Percentiles rank a stretch among this genome's conserved stretches.
These are phyloP conservation scores for Wickerhamomyces chambardii DNA, from an alignment of 805 yeast species.

Conservation along the genomic window DNA sequence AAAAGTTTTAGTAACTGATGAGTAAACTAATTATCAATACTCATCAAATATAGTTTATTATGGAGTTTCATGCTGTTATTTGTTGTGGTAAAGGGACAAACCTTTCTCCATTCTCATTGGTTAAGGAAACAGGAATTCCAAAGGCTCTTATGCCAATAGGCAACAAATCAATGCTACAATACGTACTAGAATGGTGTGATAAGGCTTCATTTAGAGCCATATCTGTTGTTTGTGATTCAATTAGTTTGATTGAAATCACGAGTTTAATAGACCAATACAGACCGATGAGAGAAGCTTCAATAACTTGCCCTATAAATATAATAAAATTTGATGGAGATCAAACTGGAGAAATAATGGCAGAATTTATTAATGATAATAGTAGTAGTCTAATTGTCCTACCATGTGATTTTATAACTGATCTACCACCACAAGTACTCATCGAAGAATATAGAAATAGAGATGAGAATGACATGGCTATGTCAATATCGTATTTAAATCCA, in stretches of 20 bases:
- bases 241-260: conserved; percentile 36
- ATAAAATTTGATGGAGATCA: conserved; percentile 35
- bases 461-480: conserved; percentile 60
- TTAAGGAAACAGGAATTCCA: conserved; percentile 54
- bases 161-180: conserved; percentile 79
- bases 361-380: conserved; percentile 32
- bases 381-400: conserved; percentile 69
- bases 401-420: conserved; percentile 88
- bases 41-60: too few relatives aligned
- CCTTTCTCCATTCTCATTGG: conserved; percentile 63
- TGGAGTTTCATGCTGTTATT: conserved; percentile 91
- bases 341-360: conserved; percentile 57
- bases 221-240: conserved; percentile 49
- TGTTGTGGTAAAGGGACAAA: conserved; percentile 80
- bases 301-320: conserved; percentile 28
- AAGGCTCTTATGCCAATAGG: conserved; percentile 90
- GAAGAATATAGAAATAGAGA: conserved; percentile 75
- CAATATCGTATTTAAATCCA: conserved; percentile 66
- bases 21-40: too few relatives aligned
- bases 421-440: conserved; percentile 82
- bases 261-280: conserved; percentile 40
- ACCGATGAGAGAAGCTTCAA: conserved; percentile 25
- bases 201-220: conserved; percentile 68
- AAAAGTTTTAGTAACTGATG: too few relatives aligned
- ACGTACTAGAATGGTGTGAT: conserved; percentile 90